phyloP scores from a whole-genome alignment of 129 eudicot species.

The Lonicera japonica region DNA sequence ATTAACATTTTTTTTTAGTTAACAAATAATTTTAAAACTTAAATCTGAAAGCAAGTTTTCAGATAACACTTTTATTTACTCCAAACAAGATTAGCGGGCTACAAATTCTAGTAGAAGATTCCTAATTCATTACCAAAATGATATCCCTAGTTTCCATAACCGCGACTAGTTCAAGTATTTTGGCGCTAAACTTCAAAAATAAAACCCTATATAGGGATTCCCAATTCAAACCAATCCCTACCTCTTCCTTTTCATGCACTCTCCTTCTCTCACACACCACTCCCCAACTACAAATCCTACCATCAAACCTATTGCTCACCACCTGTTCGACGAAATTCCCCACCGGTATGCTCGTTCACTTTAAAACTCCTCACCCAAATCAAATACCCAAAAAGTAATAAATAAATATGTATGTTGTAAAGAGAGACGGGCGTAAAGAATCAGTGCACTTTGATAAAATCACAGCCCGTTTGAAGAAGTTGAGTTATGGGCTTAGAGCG shows the following conservation, averaged over 20 bases:
- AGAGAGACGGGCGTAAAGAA: conserved; percentile 88
- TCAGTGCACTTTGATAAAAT: conserved; percentile 91
- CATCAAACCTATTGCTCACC: not conserved
- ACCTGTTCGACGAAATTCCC: conserved; percentile 40
- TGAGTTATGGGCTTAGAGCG: conserved; percentile 80
- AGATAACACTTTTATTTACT: too few species aligned
- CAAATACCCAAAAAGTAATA: too few species aligned
- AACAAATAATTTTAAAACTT: too few species aligned
- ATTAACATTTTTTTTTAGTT: too few species aligned
- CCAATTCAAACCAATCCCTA: not conserved
- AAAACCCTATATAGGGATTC: not conserved
- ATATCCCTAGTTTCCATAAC: too few species aligned
- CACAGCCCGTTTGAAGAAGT: conserved; percentile 87
- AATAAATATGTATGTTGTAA: conserved; percentile 87
- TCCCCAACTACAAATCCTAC: not conserved
- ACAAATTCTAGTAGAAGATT: too few species aligned
- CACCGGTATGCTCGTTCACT: not conserved
- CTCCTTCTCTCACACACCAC: not conserved
- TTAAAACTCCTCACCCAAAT: not conserved
- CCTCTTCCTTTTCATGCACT: not conserved
- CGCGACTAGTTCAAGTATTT: not conserved
- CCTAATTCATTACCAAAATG: too few species aligned
- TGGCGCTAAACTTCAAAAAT: not conserved
- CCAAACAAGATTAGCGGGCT: too few species aligned
- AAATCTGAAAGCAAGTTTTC: too few species aligned